Evolutionary conservation across 2,329 filamentous ascomycete genomes (phyloP).

Genomic region (Penicillium hesseltinei): DNA sequence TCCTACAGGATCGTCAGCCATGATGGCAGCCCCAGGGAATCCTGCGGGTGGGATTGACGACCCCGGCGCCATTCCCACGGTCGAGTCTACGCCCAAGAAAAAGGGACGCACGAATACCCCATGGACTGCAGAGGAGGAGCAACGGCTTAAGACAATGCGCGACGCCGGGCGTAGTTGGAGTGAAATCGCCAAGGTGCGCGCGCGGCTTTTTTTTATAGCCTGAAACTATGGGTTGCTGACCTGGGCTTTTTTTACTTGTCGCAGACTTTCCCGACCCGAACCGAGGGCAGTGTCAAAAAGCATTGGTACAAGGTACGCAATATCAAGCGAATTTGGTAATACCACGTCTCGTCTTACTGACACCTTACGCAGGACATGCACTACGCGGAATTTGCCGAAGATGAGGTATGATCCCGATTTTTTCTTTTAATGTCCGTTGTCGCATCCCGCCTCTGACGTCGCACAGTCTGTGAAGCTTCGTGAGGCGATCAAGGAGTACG

Average conservation of each 20-base stretch:
- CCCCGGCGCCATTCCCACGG: conserved; percentile 22
- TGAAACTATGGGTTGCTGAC: conserved; percentile 5
- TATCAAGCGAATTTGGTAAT: background rate
- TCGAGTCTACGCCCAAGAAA: conserved; percentile 55
- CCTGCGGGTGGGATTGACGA: conserved; percentile 32
- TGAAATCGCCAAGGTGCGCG: conserved; percentile 87
- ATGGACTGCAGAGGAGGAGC: conserved; percentile 93
- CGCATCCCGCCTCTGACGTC: conserved; percentile 13
- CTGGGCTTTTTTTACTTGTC: conserved; percentile 1
- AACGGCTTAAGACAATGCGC: conserved; percentile 88
- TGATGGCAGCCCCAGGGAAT: conserved; percentile 37
- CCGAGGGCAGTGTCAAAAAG: conserved; percentile 98
- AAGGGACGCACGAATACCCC: conserved; percentile 98
- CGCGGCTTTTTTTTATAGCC: background rate
- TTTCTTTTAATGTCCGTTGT: conserved; percentile 4
- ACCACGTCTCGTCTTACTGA: conserved; percentile 7
- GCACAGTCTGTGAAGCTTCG: conserved; percentile 57
- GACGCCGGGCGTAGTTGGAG: conserved; percentile 94
- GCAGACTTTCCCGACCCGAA: conserved; percentile 85
- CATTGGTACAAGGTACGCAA: conserved; percentile 91
- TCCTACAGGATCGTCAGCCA: conserved; percentile 36
- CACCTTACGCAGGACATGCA: conserved; percentile 79
- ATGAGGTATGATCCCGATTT: conserved; percentile 64
- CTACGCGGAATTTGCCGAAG: conserved; percentile 96
- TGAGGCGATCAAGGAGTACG: conserved; percentile 96